phyloP scores from a whole-genome alignment of 2,329 filamentous ascomycete genomes.

The Didymella keratinophila region DNA sequence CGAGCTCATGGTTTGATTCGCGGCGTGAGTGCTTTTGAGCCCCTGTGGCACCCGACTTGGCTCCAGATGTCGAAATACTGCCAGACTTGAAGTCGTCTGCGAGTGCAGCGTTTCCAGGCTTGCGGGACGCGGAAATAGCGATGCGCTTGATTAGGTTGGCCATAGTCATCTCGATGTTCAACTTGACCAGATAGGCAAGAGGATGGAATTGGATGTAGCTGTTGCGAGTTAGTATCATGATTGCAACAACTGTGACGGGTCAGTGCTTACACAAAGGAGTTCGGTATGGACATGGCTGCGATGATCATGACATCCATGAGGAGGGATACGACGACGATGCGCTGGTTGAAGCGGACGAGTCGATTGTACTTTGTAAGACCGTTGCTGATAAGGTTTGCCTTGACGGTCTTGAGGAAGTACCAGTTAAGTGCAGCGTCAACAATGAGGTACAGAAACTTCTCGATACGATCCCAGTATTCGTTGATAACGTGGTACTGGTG shows the following conservation, averaged over 20 bases:
- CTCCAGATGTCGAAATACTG: constrained; percentile 32
- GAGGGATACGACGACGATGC: constrained; percentile 60
- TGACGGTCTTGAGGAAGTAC: constrained; percentile 55
- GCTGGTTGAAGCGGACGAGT: constrained; percentile 60
- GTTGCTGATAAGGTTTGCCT: constrained; percentile 57
- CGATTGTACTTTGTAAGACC: constrained; percentile 61
- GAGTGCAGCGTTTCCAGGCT: constrained; percentile 37
- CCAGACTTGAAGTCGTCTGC: constrained; percentile 43
- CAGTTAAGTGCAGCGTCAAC: constrained; percentile 50
- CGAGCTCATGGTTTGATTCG: constrained; percentile 37
- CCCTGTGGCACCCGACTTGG: constrained; percentile 15
- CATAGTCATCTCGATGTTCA: constrained; percentile 63
- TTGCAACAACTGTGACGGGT: not conserved
- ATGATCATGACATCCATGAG: constrained; percentile 61
- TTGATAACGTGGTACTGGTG: constrained; percentile 45
- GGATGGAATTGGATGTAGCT: constrained; percentile 61
- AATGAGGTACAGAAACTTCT: constrained; percentile 50
- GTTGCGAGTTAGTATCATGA: constrained; percentile 1
- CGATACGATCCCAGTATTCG: constrained; percentile 50
- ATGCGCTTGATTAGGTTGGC: constrained; percentile 58
- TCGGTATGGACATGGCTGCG: constrained; percentile 56
- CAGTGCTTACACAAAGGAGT: constrained; percentile 54
- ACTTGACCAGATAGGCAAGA: constrained; percentile 59
- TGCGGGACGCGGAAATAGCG: constrained; percentile 42
- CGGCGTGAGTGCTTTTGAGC: constrained; percentile 16